Percentiles rank a stretch among this genome's conserved stretches.
Evolutionary conservation across 2,329 filamentous ascomycete species (phyloP).

Genomic region (Corinectria fuckeliana): DNA sequence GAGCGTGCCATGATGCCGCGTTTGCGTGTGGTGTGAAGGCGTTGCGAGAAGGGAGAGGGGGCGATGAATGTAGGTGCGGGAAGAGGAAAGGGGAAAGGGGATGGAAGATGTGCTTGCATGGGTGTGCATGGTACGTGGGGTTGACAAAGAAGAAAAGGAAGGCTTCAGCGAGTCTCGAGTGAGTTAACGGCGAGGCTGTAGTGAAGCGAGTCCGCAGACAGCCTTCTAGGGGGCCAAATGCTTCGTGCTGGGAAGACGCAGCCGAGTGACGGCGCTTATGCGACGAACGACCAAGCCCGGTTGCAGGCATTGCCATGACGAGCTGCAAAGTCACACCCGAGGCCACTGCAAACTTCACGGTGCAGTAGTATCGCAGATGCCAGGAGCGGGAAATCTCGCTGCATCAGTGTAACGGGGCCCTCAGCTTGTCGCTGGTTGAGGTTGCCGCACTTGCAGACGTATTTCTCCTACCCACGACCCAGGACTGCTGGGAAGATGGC

Average conservation of each 20-base stretch:
- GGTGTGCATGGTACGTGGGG: background rate
- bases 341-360: background rate
- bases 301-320: slow-evolving; percentile 2
- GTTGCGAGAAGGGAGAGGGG: background rate
- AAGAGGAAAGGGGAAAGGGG: background rate
- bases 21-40: background rate
- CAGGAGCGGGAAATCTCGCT: background rate
- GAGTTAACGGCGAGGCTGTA: background rate
- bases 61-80: background rate
- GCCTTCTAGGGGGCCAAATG: background rate
- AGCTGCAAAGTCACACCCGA: background rate
- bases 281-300: slow-evolving; percentile 11
- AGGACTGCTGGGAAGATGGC: background rate
- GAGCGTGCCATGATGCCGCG: background rate
- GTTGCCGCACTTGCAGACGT: background rate
- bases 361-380: background rate
- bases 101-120: background rate
- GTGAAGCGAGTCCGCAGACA: background rate
- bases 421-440: background rate
- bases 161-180: background rate
- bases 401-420: background rate
- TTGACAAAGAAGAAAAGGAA: background rate
- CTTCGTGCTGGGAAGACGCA: slow-evolving; percentile 4
- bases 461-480: background rate
- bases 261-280: slow-evolving; percentile 15